A percentile compares a stretch with the other conserved stretches of the same genome.
These are phyloP conservation scores for Aspergillus cristatus DNA, from an alignment of 495 filamentous ascomycete genomes.

Conservation along the genomic window DNA sequence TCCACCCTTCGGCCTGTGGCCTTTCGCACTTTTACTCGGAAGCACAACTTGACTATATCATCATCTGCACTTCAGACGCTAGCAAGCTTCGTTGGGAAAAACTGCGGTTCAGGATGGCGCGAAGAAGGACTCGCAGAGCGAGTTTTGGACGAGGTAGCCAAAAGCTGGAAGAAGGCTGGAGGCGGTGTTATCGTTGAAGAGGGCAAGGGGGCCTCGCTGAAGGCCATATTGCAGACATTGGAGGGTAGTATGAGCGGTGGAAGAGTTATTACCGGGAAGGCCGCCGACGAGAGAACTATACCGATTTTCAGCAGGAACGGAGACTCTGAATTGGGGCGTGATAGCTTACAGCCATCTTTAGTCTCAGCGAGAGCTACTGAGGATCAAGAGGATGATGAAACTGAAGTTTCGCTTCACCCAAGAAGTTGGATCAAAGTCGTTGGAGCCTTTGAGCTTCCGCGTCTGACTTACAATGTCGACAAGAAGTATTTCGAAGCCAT, in stretches of 20 bases:
- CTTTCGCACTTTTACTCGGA: slow-evolving; percentile 94
- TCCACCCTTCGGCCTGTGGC: slow-evolving; percentile 82
- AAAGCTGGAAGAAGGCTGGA: slow-evolving; percentile 74
- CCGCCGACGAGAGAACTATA: slow-evolving; percentile 11
- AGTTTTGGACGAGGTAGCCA: slow-evolving; percentile 84
- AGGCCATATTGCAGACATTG: slow-evolving; percentile 67
- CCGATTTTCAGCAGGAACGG: slow-evolving; percentile 7
- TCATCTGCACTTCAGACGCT: slow-evolving; percentile 76
- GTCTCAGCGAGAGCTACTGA: slow-evolving; percentile 17
- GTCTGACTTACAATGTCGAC: slow-evolving; percentile 69
- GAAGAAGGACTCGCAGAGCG: slow-evolving; percentile 89
- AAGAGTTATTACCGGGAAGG: slow-evolving; percentile 40
- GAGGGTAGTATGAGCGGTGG: slow-evolving; percentile 81
- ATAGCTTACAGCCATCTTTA: slow-evolving; percentile 10
- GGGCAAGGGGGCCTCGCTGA: slow-evolving; percentile 60
- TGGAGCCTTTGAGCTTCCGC: slow-evolving; percentile 76
- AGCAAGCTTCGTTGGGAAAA: slow-evolving; percentile 79
- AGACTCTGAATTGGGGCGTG: slow-evolving; percentile 4
- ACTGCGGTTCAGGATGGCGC: slow-evolving; percentile 93
- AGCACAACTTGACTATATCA: slow-evolving; percentile 89
- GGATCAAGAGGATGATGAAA: slow-evolving; percentile 55
- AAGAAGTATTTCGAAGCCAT: slow-evolving; percentile 87
- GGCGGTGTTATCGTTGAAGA: slow-evolving; percentile 86
- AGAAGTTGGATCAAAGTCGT: slow-evolving; percentile 72
- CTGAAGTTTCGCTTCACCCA: slow-evolving; percentile 48